These are phyloP conservation scores for Beauveria asiatica DNA, from an alignment of 2,329 filamentous ascomycete species.

Conservation along the genomic window DNA sequence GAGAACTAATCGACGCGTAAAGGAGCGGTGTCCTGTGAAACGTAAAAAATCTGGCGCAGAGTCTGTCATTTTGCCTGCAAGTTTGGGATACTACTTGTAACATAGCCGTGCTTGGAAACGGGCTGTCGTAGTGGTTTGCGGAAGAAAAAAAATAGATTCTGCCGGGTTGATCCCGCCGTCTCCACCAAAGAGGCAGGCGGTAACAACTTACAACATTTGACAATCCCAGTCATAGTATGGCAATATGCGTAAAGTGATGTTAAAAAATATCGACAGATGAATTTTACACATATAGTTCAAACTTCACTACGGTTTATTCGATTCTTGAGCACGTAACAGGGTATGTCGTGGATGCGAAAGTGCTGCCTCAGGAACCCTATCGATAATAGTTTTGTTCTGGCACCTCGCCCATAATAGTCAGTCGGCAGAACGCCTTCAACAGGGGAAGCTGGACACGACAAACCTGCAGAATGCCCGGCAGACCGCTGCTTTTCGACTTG, in stretches of 20 bases:
- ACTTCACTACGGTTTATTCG: background rate
- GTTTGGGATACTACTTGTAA: constrained; percentile 7
- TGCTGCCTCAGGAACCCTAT: constrained; percentile 3
- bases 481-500: constrained; percentile 28
- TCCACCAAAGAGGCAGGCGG: constrained; percentile 22
- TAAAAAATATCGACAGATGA: background rate
- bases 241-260: background rate
- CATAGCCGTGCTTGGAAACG: background rate
- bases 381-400: constrained; percentile 7
- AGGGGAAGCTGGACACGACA: constrained; percentile 5
- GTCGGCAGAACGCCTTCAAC: background rate
- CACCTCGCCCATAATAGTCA: background rate
- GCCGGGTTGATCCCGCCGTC: constrained; percentile 17
- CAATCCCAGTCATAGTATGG: background rate
- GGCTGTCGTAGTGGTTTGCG: background rate
- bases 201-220: constrained; percentile 6
- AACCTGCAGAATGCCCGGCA: constrained; percentile 14
- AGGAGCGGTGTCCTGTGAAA: constrained; percentile 76
- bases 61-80: constrained; percentile 30
- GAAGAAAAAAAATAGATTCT: constrained; percentile 29
- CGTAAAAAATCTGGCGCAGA: constrained; percentile 50
- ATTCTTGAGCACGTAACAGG: background rate
- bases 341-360: constrained; percentile 10
- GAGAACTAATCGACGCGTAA: constrained; percentile 77
- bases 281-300: background rate